Evolutionary conservation across 768 basidiomycete genomes (phyloP).

Genomic region (Suillus lakei): DNA sequence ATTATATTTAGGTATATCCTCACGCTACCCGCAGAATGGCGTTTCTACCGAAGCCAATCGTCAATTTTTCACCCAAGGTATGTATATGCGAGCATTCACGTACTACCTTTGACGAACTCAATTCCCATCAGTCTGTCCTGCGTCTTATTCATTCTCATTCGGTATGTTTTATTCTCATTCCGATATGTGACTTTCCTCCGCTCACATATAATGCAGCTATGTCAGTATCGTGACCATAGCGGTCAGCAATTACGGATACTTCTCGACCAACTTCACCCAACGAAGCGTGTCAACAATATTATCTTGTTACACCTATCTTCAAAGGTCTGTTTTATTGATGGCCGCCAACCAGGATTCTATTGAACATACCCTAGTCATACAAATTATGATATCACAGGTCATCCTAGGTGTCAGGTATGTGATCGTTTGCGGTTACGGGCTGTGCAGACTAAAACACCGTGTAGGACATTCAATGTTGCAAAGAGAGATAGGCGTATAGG

Average conservation of each 20-base stretch:
- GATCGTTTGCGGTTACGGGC: neutral
- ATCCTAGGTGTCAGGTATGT: constrained; percentile 66
- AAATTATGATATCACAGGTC: constrained; percentile 66
- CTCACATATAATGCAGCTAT: constrained; percentile 24
- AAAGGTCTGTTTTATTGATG: constrained; percentile 50
- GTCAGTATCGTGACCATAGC: constrained; percentile 51
- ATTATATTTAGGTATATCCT: constrained; percentile 30
- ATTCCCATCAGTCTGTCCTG: constrained; percentile 28
- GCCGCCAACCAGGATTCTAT: neutral
- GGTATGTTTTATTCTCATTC: constrained; percentile 16
- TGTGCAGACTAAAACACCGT: neutral
- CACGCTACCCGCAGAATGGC: constrained; percentile 37
- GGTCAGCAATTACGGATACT: constrained; percentile 63
- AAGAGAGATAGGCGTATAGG: constrained; percentile 48
- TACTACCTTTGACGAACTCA: neutral
- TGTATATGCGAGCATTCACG: neutral
- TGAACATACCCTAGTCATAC: constrained; percentile 48
- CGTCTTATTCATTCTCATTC: constrained; percentile 37
- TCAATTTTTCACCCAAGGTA: constrained; percentile 32
- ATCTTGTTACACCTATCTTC: constrained; percentile 56
- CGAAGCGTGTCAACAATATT: constrained; percentile 52
- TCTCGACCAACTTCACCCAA: constrained; percentile 51
- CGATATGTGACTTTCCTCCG: neutral
- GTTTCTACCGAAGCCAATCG: constrained; percentile 36
- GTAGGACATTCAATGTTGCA: constrained; percentile 62